phyloP scores from a whole-genome alignment of 2,329 filamentous ascomycete species.

The Aureobasidium sp. region DNA sequence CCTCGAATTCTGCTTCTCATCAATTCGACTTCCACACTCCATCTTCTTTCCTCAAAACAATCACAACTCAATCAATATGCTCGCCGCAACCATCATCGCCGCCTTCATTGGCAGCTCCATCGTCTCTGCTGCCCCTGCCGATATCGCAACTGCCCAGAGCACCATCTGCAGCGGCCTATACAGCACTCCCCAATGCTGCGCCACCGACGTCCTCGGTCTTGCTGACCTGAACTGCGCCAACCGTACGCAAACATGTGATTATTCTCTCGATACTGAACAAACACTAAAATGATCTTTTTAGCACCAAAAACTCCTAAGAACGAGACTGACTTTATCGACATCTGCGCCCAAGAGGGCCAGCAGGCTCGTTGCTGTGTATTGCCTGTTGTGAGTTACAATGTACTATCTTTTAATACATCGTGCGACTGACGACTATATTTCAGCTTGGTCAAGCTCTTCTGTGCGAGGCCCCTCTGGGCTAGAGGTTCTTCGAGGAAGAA shows the following conservation, averaged over 20 bases:
- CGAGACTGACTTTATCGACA: constrained; percentile 39
- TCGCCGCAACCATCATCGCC: constrained; percentile 14
- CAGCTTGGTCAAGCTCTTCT: constrained; percentile 33
- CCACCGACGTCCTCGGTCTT: constrained; percentile 54
- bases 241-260: constrained; percentile 38
- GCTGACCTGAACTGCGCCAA: constrained; percentile 51
- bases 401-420: background rate
- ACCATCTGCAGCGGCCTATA: constrained; percentile 30
- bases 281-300: constrained; percentile 17
- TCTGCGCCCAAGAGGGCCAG: constrained; percentile 46
- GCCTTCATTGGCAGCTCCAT: constrained; percentile 18
- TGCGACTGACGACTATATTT: background rate
- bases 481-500: background rate
- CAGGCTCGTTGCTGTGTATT: constrained; percentile 53
- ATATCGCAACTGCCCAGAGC: no score
- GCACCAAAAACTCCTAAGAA: constrained; percentile 32
- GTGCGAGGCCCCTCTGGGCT: constrained; percentile 22
- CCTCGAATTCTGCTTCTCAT: background rate
- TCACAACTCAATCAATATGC: constrained; percentile 10
- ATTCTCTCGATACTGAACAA: no score
- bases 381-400: constrained; percentile 34
- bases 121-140: constrained; percentile 25
- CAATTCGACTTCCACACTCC: background rate
- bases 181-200: constrained; percentile 49
- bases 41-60: background rate